A percentile compares a stretch with the other conserved stretches of the same genome.
phyloP scores from a whole-genome alignment of 768 basidiomycete species.

The Dendrothele bispora region DNA sequence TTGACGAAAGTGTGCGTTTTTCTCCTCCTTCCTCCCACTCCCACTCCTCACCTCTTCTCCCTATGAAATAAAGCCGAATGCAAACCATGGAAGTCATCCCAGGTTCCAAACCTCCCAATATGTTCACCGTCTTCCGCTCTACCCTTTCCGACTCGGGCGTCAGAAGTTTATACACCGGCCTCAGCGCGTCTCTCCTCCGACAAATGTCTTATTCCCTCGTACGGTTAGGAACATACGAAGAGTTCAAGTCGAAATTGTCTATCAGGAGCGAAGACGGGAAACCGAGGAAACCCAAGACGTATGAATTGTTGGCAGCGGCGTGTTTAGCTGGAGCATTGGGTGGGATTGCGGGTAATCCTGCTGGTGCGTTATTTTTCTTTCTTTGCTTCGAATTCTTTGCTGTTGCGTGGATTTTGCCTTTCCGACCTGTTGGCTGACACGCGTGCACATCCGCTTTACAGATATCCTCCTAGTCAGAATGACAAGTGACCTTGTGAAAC shows the following conservation, averaged over 20 bases:
- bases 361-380: conserved; percentile 42
- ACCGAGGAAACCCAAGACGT: conserved; percentile 50
- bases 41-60: conserved; percentile 1
- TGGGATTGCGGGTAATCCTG: conserved; percentile 84
- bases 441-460: conserved; percentile 16
- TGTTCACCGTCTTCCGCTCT: conserved; percentile 58
- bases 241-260: conserved; percentile 61
- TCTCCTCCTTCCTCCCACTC: neutral
- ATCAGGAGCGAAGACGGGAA: too few relatives aligned
- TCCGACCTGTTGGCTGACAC: too few relatives aligned
- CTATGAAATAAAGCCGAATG: conserved; percentile 58
- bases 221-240: conserved; percentile 80
- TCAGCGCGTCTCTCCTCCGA: conserved; percentile 79
- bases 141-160: conserved; percentile 71
- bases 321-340: conserved; percentile 78
- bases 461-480: conserved; percentile 82
- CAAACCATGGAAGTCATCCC: conserved; percentile 59
- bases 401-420: too few relatives aligned
- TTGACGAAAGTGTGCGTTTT: conserved; percentile 72
- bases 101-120: conserved; percentile 59
- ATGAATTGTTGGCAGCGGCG: conserved; percentile 61
- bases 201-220: conserved; percentile 94
- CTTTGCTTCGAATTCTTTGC: neutral
- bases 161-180: conserved; percentile 75
- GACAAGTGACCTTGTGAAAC: conserved; percentile 82